Evolutionary conservation across 441 rosid genomes (phyloP), one percentile per base, ranked within the genome.

Genomic region (Croton laevigatus): DNA sequence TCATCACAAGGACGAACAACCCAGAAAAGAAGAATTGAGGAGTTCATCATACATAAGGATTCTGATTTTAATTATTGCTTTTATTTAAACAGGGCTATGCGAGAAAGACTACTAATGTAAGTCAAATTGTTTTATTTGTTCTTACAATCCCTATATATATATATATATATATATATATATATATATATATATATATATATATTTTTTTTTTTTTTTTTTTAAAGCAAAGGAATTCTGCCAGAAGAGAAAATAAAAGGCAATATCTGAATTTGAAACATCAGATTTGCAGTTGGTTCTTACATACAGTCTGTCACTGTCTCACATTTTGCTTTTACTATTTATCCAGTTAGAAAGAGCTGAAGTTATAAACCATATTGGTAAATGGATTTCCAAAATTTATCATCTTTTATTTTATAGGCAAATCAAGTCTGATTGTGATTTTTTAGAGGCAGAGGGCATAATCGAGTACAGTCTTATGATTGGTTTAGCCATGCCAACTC

Each of bases 401-500:
- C 61, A 23, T 71, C 53, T 68, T 70, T 63, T 20, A 27, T 20
- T 73, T 63, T 59, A 17, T 57, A 88, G 91, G 79, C 93, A 90
- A 80, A 75, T 88, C 67, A 82, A 81, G 74, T 62, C 72, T 54
- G 90, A 87, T 16, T 82, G 87, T 76, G 84, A 82, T 72, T 85
- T 84, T 70, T 57, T 86, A 67, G 88, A 84, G 77, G 70, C 79
- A 37, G 80, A 75, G 22, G 85, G 86, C 61, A 75, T 82, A 62
- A 88, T 87, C 85, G 84, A 84, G 68, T 88, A 87, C 72, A 84
- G 86, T 78, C 79, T 85, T 69, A 23, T 79, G 78, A 74, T 88
- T 42, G 87, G 85, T 44, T 54, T 90, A 42, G 88, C 79, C 62
- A 66, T 79, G 40, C 77, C 80, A 58, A 77, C 63, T 19, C 71